phyloP scores from a whole-genome alignment of 2,329 filamentous ascomycete genomes.

The Botrytis medusae region DNA sequence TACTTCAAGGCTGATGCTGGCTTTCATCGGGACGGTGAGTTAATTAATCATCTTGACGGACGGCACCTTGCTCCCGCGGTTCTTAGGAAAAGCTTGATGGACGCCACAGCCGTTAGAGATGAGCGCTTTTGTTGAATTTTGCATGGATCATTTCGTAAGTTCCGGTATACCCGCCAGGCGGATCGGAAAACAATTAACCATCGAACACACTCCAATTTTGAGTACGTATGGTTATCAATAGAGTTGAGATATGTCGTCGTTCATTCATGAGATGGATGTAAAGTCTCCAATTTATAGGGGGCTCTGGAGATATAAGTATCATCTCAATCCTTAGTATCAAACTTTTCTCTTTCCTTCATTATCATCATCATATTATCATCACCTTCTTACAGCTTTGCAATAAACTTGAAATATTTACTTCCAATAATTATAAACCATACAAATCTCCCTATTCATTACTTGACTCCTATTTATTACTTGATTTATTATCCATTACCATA shows the following conservation, averaged over 20 bases:
- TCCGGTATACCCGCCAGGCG: not conserved
- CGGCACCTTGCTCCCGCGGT: not conserved
- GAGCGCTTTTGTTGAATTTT: not conserved
- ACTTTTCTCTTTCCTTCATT: not conserved
- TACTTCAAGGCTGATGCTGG: not conserved
- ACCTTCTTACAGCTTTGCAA: not conserved
- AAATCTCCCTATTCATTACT: not conserved
- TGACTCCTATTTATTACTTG: not conserved
- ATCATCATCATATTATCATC: not conserved
- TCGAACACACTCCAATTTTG: not conserved
- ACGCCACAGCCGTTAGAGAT: not conserved
- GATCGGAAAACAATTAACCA: not conserved
- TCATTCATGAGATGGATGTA: conserved; percentile 6
- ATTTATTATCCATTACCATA: not conserved
- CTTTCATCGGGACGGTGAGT: not conserved
- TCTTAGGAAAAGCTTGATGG: not conserved
- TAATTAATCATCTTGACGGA: not conserved
- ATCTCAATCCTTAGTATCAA: not conserved
- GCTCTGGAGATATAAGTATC: conserved; percentile 1
- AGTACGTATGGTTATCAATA: not conserved
- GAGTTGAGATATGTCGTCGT: not conserved
- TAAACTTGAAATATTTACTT: not conserved
- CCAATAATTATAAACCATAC: not conserved
- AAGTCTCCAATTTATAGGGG: not conserved
- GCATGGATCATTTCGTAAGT: not conserved